Conservation (phyloP, 371 early-diverging fungal genomes). For the Mycotypha africana region DNA sequence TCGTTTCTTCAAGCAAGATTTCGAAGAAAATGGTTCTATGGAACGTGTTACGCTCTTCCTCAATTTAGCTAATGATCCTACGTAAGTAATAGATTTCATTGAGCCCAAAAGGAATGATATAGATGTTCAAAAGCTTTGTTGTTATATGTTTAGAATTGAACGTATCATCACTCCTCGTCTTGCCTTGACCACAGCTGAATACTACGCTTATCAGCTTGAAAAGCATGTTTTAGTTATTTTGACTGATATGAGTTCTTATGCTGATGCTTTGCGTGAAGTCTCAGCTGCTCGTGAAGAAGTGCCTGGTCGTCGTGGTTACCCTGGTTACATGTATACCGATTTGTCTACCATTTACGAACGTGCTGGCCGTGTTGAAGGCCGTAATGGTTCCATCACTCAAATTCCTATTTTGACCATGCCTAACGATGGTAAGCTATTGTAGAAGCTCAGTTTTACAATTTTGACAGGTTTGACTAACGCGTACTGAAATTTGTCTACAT, state of each 20-base stretch:
- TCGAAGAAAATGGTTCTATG: constrained; percentile 99
- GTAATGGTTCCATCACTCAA: constrained; percentile 99
- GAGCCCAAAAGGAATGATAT: too few species aligned
- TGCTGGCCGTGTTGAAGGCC: constrained; percentile 99
- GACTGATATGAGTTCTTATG: constrained; percentile 99
- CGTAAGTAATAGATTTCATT: constrained; percentile 62
- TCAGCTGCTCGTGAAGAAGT: constrained; percentile 99
- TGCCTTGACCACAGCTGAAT: constrained; percentile 99
- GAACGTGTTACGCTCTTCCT: constrained; percentile 99
- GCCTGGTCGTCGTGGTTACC: constrained; percentile 99
- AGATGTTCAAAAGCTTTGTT: constrained; percentile 2
- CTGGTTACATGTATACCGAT: constrained; percentile 99
- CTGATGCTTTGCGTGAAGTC: constrained; percentile 99
- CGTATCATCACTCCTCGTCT: constrained; percentile 99
- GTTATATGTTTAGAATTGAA: constrained; percentile 72
- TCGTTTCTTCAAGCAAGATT: constrained; percentile 99
- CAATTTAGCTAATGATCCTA: constrained; percentile 99
- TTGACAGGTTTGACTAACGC: too few species aligned
- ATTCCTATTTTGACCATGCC: constrained; percentile 99
- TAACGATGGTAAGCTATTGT: constrained; percentile 94
- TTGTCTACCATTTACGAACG: constrained; percentile 99
- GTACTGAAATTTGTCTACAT: neutral
- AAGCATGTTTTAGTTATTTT: constrained; percentile 99
- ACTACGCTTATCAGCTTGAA: constrained; percentile 99
- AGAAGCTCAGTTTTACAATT: too few species aligned